Conservation (phyloP, 2,329 filamentous ascomycete species). For the Huntiella abstrusa region DNA sequence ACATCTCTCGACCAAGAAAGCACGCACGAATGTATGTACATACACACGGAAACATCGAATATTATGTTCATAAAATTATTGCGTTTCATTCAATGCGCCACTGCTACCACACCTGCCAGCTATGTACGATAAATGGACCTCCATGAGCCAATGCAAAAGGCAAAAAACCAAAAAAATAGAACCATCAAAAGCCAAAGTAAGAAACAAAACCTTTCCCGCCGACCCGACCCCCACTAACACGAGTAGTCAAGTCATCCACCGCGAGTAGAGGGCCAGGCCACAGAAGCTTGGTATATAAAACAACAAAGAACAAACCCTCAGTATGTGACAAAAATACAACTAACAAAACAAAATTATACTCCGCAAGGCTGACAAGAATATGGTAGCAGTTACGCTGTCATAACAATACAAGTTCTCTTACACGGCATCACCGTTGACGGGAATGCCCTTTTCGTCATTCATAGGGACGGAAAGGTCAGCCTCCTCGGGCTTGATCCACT, state of each 20-base stretch:
- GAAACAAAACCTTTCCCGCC: background rate
- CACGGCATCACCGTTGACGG: background rate
- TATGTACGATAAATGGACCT: too few relatives aligned
- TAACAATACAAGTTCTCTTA: too few relatives aligned
- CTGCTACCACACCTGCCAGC: too few relatives aligned
- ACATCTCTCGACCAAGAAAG: too few relatives aligned
- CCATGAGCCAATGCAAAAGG: too few relatives aligned
- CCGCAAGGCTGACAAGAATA: background rate
- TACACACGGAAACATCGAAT: too few relatives aligned
- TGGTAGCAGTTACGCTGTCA: too few relatives aligned
- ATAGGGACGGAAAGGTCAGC: constrained; percentile 18
- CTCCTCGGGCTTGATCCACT: constrained; percentile 20
- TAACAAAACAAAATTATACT: background rate
- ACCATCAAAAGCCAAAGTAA: background rate
- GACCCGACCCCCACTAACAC: background rate
- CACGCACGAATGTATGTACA: too few relatives aligned
- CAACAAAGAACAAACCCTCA: background rate
- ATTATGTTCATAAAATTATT: too few relatives aligned
- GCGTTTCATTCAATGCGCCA: too few relatives aligned
- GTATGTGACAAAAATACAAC: background rate
- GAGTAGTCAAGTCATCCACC: too few relatives aligned
- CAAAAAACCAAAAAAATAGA: background rate
- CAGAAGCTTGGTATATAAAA: constrained; percentile 5
- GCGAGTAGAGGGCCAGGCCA: background rate
- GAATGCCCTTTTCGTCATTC: constrained; percentile 1